Evolutionary conservation across 495 filamentous ascomycete genomes (phyloP).

Genomic region (Xylaria curta): DNA sequence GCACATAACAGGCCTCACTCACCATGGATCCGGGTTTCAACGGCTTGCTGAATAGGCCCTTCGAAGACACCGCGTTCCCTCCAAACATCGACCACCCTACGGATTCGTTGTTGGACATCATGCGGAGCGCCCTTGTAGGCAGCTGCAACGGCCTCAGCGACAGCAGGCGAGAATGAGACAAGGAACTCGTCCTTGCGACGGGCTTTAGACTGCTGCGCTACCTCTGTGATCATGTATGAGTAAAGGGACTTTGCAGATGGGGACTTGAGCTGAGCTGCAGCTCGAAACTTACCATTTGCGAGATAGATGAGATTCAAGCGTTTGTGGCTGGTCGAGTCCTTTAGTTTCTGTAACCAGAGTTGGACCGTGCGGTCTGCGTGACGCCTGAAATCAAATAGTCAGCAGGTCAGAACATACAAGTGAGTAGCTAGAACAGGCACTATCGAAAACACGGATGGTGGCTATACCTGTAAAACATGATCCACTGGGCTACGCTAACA

Average conservation of each 20-base stretch:
- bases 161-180: slow-evolving; percentile 85
- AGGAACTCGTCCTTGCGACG: slow-evolving; percentile 91
- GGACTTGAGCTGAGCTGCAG: neutral
- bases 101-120: slow-evolving; percentile 86
- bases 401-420: neutral
- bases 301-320: slow-evolving; percentile 92
- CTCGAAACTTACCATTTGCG: slow-evolving; percentile 75
- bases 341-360: slow-evolving; percentile 87
- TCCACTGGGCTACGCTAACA: slow-evolving; percentile 95
- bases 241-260: neutral
- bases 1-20: slow-evolving; percentile 28
- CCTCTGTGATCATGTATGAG: slow-evolving; percentile 65
- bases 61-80: slow-evolving; percentile 87
- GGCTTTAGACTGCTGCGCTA: slow-evolving; percentile 92
- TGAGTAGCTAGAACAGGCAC: neutral
- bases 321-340: slow-evolving; percentile 81
- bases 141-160: slow-evolving; percentile 80
- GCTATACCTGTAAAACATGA: slow-evolving; percentile 94
- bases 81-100: slow-evolving; percentile 94
- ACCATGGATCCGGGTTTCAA: slow-evolving; percentile 83
- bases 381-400: slow-evolving; percentile 60
- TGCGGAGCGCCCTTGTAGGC: slow-evolving; percentile 86
- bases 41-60: slow-evolving; percentile 70
- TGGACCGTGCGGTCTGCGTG: slow-evolving; percentile 88
- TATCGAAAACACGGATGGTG: slow-evolving; percentile 20